Evolutionary conservation across 2,329 filamentous ascomycete genomes (phyloP).

Genomic region (Gyromitra esculenta): DNA sequence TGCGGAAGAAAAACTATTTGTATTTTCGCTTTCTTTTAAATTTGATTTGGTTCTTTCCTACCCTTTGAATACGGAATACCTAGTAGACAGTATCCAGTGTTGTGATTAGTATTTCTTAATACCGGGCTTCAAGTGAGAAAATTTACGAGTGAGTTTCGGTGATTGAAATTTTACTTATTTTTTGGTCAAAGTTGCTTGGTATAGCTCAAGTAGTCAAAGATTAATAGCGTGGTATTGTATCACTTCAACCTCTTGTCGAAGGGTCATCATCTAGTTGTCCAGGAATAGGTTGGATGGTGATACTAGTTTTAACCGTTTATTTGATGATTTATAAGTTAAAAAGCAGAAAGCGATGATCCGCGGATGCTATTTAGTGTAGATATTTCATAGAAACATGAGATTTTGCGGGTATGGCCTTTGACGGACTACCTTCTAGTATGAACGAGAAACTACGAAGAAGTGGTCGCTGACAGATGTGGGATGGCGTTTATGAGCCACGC

Average conservation of each 20-base stretch:
- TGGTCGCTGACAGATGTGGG: background rate
- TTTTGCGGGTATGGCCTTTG: background rate
- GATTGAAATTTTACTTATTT: background rate
- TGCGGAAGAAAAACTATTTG: background rate
- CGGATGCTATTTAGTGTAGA: background rate
- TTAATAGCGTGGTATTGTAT: too few species aligned
- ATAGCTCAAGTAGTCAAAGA: background rate
- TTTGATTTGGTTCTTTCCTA: too few species aligned
- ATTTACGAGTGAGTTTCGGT: background rate
- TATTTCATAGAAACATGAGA: background rate
- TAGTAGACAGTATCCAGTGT: too few species aligned
- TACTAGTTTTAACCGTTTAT: too few species aligned
- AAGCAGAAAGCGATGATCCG: too few species aligned
- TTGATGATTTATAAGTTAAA: too few species aligned
- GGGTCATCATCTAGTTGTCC: too few species aligned
- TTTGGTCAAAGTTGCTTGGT: background rate
- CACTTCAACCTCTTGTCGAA: too few species aligned
- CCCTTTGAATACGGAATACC: too few species aligned
- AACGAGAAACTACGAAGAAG: background rate
- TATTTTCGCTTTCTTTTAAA: too few species aligned
- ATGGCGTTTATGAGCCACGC: background rate
- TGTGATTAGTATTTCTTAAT: too few species aligned
- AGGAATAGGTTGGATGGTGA: too few species aligned
- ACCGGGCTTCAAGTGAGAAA: background rate
- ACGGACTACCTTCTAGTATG: background rate